Evolutionary conservation across 305 asterid genomes (phyloP).

Genomic region (Petunia hybrid): DNA sequence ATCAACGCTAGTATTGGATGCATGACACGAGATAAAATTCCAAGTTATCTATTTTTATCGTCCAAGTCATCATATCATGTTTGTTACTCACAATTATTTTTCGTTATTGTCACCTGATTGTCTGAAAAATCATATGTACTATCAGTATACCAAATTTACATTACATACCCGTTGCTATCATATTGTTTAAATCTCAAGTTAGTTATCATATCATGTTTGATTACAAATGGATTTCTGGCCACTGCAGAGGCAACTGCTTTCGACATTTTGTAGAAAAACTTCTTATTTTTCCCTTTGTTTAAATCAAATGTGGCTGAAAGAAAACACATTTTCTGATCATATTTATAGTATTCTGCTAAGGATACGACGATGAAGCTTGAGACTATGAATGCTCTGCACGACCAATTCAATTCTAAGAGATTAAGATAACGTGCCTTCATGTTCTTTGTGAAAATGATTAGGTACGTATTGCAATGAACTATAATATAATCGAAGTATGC

Average conservation of each 20-base stretch:
- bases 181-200: not conserved
- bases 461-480: no score
- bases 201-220: not conserved
- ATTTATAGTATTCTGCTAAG: not conserved
- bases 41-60: no score
- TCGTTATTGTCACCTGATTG: no score
- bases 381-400: slow-evolving; percentile 11
- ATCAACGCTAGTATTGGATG: no score
- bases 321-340: not conserved
- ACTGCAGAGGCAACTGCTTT: slow-evolving; percentile 7
- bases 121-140: no score
- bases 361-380: not conserved
- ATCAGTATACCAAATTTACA: no score
- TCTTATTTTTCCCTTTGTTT: not conserved
- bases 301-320: not conserved
- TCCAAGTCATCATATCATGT: no score
- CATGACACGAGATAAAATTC: no score
- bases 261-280: slow-evolving; percentile 40
- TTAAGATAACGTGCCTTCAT: not conserved
- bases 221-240: slow-evolving; percentile 29
- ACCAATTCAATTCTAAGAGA: not conserved
- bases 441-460: not conserved
- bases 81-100: no score
- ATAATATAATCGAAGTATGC: no score
- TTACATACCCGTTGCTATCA: no score